Percentiles rank a stretch among this genome's conserved stretches.
These are phyloP conservation scores for Murraya paniculata DNA, from an alignment of 345 rosid species.

Conservation along the genomic window DNA sequence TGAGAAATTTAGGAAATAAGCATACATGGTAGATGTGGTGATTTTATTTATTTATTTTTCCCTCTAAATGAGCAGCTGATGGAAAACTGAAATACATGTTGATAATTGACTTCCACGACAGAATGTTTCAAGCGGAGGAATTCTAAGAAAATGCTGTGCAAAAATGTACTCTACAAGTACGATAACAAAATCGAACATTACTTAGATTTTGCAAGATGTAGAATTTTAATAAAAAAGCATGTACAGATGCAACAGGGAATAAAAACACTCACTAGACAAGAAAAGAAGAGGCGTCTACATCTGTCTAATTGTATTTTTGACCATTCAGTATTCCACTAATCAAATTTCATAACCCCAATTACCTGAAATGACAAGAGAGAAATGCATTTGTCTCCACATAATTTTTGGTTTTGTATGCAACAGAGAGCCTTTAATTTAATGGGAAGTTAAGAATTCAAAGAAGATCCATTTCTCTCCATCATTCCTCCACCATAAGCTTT, in stretches of 20 bases:
- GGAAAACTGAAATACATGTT: too few relatives aligned
- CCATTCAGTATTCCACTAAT: slow-evolving; percentile 29
- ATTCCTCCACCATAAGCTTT: background rate
- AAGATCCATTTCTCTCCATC: slow-evolving; percentile 13
- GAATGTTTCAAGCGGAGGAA: background rate
- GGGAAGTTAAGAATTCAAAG: slow-evolving; percentile 24
- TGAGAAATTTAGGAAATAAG: too few relatives aligned
- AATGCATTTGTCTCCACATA: slow-evolving; percentile 21
- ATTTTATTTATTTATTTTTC: too few relatives aligned
- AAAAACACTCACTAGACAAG: slow-evolving; percentile 37
- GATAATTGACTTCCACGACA: background rate
- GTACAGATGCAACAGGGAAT: background rate
- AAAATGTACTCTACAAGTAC: slow-evolving; percentile 36
- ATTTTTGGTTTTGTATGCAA: slow-evolving; percentile 12
- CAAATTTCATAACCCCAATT: slow-evolving; percentile 2
- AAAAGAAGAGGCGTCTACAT: slow-evolving; percentile 44
- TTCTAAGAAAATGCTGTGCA: background rate
- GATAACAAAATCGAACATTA: slow-evolving; percentile 12
- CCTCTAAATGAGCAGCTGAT: too few relatives aligned
- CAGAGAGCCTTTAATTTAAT: slow-evolving; percentile 17
- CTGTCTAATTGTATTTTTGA: slow-evolving; percentile 56
- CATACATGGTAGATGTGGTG: too few relatives aligned
- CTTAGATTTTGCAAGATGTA: background rate
- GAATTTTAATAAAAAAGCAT: background rate
- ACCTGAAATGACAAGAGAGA: background rate